Base-by-base conservation (phyloP, 2,329 filamentous ascomycete species). In the Grosmannia serpens region DNA sequence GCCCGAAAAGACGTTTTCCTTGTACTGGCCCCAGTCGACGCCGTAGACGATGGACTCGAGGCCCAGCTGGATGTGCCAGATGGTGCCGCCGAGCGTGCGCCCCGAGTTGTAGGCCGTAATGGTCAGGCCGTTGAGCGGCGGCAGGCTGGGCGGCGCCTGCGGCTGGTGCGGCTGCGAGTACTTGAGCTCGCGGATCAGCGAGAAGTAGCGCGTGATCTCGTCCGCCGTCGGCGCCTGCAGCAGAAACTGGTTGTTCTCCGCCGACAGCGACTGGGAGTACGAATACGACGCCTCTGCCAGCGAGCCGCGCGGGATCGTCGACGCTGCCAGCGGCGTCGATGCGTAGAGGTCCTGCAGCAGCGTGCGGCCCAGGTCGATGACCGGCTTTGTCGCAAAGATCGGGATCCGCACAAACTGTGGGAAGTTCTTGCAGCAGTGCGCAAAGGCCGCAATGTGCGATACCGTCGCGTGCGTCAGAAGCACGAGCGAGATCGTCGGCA, bases 61-160 rank as follows among this genome's bases (percentile, higher is more conserved):
- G 0, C 91, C 91, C 74, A 97, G 91, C 67, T 97, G 92, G 63
- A 99, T 91, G 67, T 97, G 92, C 94, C 94, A 99, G 75, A 99
- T 96, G 27, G 94, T 97, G 58, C 94, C 94, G 70, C 94, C 94
- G 0, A 97, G 81, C 0, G 92, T 96, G 69, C 96, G 92, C 63
- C 94, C 94, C 9, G 94, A 91, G 72, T 95, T 95, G 74, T 97
- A 97, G 0, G 94, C 94, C 1, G 94, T 99, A 64, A 99, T 89
- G 2, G 90, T 96, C 22, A 99, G 82, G 5, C 91, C 91, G 65
- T 94, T 91, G 20, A 96, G 77, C 1, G 92, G 88, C 4, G 91
- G 90, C 2, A 91, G 95, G 68, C 91, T 95, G 1, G 91, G 87
- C 6, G 91, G 94, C 0, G 88, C 84, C 1, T 91, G 78, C 1